These are phyloP conservation scores for Verbena officinalis DNA, from an alignment of 257 asterid genomes.

Conservation along the genomic window DNA sequence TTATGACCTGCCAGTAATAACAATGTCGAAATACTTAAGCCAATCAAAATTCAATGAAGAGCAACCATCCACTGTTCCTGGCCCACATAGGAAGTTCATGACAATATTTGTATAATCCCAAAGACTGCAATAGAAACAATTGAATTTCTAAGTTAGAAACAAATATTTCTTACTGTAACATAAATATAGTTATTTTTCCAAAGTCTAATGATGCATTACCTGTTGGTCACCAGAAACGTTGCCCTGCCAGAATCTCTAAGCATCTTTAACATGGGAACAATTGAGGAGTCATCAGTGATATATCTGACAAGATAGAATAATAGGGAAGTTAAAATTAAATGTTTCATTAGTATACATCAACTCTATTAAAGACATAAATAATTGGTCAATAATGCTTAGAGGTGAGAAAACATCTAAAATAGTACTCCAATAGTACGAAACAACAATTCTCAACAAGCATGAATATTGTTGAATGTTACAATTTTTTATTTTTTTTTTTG, in stretches of 20 bases:
- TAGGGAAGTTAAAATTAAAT: conserved; percentile 16
- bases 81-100: conserved; percentile 93
- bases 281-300: conserved; percentile 75
- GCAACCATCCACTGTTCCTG: conserved; percentile 46
- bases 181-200: background rate
- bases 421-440: background rate
- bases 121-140: conserved; percentile 66
- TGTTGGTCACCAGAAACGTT: conserved; percentile 95
- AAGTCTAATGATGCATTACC: conserved; percentile 45
- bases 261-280: conserved; percentile 96
- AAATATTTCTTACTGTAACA: conserved; percentile 1
- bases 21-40: conserved; percentile 85
- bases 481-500: background rate
- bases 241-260: conserved; percentile 93
- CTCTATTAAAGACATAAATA: background rate
- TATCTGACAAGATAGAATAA: conserved; percentile 60
- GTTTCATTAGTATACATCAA: background rate
- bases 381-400: background rate
- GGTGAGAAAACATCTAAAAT: conserved; percentile 11
- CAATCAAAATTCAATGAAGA: conserved; percentile 68
- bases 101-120: conserved; percentile 97
- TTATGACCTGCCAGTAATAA: conserved; percentile 91
- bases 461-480: background rate
- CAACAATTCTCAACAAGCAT: background rate
- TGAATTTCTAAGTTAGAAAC: conserved; percentile 16